Base-by-base conservation (phyloP, 495 filamentous ascomycete species). In the Penicilliopsis zonata region DNA sequence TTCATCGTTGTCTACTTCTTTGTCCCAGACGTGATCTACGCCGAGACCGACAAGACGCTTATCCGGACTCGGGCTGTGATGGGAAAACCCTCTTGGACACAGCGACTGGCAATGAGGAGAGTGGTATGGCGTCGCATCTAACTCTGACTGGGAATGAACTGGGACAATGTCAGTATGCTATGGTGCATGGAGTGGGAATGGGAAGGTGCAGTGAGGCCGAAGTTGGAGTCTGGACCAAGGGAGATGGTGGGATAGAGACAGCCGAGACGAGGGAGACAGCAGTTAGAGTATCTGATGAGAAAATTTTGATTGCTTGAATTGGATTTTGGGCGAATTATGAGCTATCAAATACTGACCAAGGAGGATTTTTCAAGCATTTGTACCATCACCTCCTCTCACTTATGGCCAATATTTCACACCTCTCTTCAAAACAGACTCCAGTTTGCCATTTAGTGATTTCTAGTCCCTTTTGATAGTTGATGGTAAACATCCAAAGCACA, bases 131-230 rank as follows among this genome's bases (percentile, higher is more conserved):
- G 18, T 55, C 64, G 9, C 80, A 72, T 43, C 50, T 85, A 30
- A 60, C 73, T 5, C 43, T 80, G 28, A 54, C 44, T 12, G 54
- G 52, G 31, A 46, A 40, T 1, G 34, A 37, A 30, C 42, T 43
- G 18, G 43, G 52, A n/a, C 36, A 39, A 14, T 43, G 47, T 26
- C 52, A 44, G 39, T 78, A 70, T 43, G 53, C 55, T 28, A 45
- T 86, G 33, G 70, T 69, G 41, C 82, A 87, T 57, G 82, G 82
- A 0, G 75, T 86, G 9, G 81, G 87, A 58, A 87, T 86, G 76
- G 80, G 77, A 0, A 57, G 80, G 36, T 56, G 54, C 41, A 85
- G 80, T 58, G 66, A 70, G 28, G 75, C 76, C 39, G 53, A 54
- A 3, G 49, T 69, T 23, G 58, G 50, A 18, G 64, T 69, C 30